These are phyloP conservation scores for Solidago caesia DNA, from an alignment of 129 eudicot species.

Conservation along the genomic window DNA sequence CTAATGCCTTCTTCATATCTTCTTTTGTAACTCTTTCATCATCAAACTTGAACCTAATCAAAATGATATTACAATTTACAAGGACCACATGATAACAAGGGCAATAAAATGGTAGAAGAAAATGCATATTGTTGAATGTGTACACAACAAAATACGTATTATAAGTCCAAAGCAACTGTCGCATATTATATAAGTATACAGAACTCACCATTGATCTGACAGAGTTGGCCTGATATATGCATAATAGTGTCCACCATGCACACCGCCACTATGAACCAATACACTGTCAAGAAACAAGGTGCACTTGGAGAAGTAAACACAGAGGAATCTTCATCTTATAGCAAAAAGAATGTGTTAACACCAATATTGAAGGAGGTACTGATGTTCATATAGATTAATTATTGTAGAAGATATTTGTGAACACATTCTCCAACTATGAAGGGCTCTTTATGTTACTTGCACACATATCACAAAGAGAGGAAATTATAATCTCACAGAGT, in stretches of 20 bases:
- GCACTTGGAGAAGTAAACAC: conserved; percentile 18
- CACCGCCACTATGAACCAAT: conserved; percentile 97
- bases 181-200: neutral
- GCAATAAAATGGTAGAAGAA: neutral
- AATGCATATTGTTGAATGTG: neutral
- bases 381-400: conserved; percentile 3
- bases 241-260: conserved; percentile 96
- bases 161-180: neutral
- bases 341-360: neutral
- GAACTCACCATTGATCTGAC: conserved; percentile 73
- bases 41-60: conserved; percentile 85
- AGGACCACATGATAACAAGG: conserved; percentile 8
- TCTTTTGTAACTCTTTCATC: conserved; percentile 96
- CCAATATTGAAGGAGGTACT: conserved; percentile 12
- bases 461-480: neutral
- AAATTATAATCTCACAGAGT: neutral
- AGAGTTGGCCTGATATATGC: conserved; percentile 92
- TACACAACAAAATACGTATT: neutral
- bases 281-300: conserved; percentile 55
- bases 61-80: conserved; percentile 12
- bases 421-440: neutral
- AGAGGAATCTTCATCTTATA: neutral
- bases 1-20: conserved; percentile 82
- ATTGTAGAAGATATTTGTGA: neutral
- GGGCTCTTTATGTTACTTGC: conserved; percentile 2